Evolutionary conservation across 371 early-diverging fungal species (phyloP).

Genomic region (Basidiobolus meristosporus): DNA sequence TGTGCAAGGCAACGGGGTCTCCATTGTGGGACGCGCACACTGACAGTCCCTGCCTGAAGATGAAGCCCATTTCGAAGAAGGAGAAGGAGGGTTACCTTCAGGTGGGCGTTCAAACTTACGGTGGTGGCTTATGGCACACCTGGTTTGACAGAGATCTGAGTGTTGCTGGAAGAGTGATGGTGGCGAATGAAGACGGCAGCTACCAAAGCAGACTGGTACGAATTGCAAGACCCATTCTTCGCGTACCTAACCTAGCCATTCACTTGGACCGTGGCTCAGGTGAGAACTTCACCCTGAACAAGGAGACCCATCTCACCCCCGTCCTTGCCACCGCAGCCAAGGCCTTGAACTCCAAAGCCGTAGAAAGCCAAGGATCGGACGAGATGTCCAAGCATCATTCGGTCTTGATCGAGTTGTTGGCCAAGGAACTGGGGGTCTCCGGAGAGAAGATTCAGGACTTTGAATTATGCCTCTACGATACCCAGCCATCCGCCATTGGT

Average conservation of each 20-base stretch:
- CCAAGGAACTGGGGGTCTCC: constrained; percentile 46
- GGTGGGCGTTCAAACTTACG: constrained; percentile 80
- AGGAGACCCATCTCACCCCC: constrained; percentile 81
- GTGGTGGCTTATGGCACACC: constrained; percentile 92
- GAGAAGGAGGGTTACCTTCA: constrained; percentile 65
- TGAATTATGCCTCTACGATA: constrained; percentile 87
- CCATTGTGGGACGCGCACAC: constrained; percentile 90
- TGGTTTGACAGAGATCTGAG: constrained; percentile 97
- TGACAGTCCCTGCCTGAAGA: constrained; percentile 91
- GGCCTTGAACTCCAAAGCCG: too few species aligned
- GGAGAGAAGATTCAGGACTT: constrained; percentile 74
- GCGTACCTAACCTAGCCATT: constrained; percentile 92
- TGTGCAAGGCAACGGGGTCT: constrained; percentile 61
- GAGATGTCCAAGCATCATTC: constrained; percentile 65
- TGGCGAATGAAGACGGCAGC: constrained; percentile 43
- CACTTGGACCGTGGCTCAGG: constrained; percentile 76
- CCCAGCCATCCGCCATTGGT: constrained; percentile 63
- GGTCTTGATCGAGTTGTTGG: constrained; percentile 46
- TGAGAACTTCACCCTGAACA: constrained; percentile 82
- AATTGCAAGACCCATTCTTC: constrained; percentile 66
- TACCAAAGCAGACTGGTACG: constrained; percentile 50
- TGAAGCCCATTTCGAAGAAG: constrained; percentile 88
- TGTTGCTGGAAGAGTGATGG: constrained; percentile 88
- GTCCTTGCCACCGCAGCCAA: constrained; percentile 39
- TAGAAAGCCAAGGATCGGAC: too few species aligned